Base-by-base conservation (phyloP, 176 grass and related monocot genomes). In the Poa annua region DNA sequence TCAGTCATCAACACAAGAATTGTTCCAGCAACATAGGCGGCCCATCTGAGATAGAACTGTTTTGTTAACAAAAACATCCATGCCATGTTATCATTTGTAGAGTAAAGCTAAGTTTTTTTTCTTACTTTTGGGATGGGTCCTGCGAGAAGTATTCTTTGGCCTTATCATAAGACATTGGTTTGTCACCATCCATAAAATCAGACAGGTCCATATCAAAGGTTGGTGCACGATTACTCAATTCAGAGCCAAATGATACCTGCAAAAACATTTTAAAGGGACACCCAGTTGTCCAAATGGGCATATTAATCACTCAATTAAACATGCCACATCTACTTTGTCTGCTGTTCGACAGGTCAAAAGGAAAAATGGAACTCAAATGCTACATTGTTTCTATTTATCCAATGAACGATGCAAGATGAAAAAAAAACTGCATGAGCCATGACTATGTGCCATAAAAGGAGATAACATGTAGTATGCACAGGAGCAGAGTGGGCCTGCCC, bases 11-110 rank as follows among this genome's bases (percentile, higher is more conserved):
- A 85, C 32, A 95, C 96, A 89, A 98, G 89, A 85, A 98, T 81
- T 72, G 89, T 98, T 73, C 96, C 93, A 92, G 96, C 96, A 88
- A 98, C 87, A 93, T 98, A 98, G 33, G 96, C 90, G 51, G 96
- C 93, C 96, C 96, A 98, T 87, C 96, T 98, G 86, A 86, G n/a
- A n/a, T n/a, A n/a, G 53, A 68, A 64, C 13, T 62, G 6, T 50
- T 75, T 74, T 65, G 29, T 17, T 7, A 67, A 80, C 5, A 82
- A 78, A 17, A 82, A 79, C 71, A 44, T 5, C 32, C 15, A 84
- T 57, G 44, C 59, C 7, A 80, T 88, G 4, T 77, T 83, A 6
- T 44, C 20, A 51, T 57, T 51, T 77, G 67, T 14, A 78, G 25
- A 77, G 17, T 11, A 82, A 84, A 81, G 78, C 33, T 75, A 52